Evolutionary conservation across 2,329 filamentous ascomycete species (phyloP).

Genomic region (Metarhizium sp.): DNA sequence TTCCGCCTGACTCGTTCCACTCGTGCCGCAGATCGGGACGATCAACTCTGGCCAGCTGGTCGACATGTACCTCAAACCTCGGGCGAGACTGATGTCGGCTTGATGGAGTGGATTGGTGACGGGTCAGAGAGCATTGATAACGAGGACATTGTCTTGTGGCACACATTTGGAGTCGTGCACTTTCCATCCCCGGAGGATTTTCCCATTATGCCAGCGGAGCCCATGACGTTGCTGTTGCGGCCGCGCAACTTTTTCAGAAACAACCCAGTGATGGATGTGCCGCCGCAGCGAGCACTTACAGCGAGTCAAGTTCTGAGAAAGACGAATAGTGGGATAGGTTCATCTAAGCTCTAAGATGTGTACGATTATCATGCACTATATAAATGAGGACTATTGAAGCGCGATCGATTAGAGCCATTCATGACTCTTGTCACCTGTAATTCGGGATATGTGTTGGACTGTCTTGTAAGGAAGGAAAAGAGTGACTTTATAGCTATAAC

Average conservation of each 20-base stretch:
- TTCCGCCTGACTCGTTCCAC: background rate
- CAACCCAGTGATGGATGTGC: slow-evolving; percentile 75
- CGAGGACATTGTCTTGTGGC: slow-evolving; percentile 84
- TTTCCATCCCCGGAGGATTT: slow-evolving; percentile 87
- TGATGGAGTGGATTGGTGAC: slow-evolving; percentile 70
- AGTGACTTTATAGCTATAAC: too few relatives aligned
- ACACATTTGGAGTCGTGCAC: slow-evolving; percentile 85
- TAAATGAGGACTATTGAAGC: too few relatives aligned
- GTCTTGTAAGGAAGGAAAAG: too few relatives aligned
- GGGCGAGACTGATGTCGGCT: slow-evolving; percentile 63
- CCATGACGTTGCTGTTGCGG: slow-evolving; percentile 69
- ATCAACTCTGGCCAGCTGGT: slow-evolving; percentile 76
- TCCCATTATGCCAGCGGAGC: slow-evolving; percentile 83
- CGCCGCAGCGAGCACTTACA: slow-evolving; percentile 33
- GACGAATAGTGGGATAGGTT: too few relatives aligned
- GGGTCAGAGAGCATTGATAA: slow-evolving; percentile 63
- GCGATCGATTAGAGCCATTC: too few relatives aligned
- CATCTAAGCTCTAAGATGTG: too few relatives aligned
- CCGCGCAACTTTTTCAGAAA: slow-evolving; percentile 75
- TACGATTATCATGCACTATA: too few relatives aligned
- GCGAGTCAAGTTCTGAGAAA: background rate
- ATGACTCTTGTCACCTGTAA: too few relatives aligned
- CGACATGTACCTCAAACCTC: slow-evolving; percentile 83
- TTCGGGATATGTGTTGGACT: too few relatives aligned
- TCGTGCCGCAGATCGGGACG: slow-evolving; percentile 53